Base-by-base conservation (phyloP, 176 grass and related monocot species). In the Oryza rufipogon region DNA sequence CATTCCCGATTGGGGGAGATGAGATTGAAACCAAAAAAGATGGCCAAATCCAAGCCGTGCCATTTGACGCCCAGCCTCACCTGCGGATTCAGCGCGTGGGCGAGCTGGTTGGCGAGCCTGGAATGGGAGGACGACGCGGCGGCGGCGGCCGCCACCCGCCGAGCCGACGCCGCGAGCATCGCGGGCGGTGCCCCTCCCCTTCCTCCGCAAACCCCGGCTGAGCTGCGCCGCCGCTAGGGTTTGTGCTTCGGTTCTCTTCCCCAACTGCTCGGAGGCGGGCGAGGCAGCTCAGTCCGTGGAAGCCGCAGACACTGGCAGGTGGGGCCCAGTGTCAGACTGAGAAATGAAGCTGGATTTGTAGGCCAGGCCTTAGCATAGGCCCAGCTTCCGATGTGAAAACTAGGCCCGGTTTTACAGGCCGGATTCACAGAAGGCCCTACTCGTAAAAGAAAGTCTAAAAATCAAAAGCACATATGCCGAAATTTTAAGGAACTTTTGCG, bases 91-190 rank as follows among this genome's bases (percentile, higher is more conserved):
- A 83, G 65, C 12, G 66, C 26, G 20, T 75, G 72, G 3, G 76
- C 70, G 49, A 83, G 74, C 68, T 79, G 85, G 81, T 63, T 22
- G 39, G 65, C 7, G 64, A 41, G 51, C n/a, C 30, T 75, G 52
- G 51, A 71, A 39, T 64, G 30, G 54, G 80, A 68, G 1, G 78
- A 66, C 30, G 69, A 54, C n/a, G 80, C 38, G 61, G 77, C 70
- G 7, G 74, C 56, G 39, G 39, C 39, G 1, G 39, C 38, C 28
- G 83, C 71, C 46, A 82, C 23, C 83, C 74, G 66, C 52, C 79
- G 80, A 20, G 54, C 64, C 5, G 81, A 30, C 2, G 80, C 74
- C 1, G 70, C 49, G 45, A 92, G 67, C 90, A 92, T 92, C 54
- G 34, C 69, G 15, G 15, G 63, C 10, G 26, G n/a, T 38, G 26